Evolutionary conservation across 164 flowering plant species (phyloP).

Genomic region (Saururus chinensis): DNA sequence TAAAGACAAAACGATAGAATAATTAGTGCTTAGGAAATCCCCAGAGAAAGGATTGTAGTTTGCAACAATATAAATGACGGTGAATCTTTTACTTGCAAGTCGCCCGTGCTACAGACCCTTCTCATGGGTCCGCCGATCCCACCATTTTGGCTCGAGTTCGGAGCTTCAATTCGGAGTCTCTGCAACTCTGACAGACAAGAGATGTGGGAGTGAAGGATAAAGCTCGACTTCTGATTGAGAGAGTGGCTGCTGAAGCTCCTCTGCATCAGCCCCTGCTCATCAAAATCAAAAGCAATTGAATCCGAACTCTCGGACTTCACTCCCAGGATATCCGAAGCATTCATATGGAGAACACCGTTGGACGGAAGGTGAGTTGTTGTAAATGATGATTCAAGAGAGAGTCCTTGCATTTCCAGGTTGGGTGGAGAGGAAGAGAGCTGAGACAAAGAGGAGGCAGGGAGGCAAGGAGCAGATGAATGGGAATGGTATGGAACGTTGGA

Average conservation of each 20-base stretch:
- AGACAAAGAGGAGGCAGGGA: constrained; percentile 3
- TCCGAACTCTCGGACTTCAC: constrained; percentile 35
- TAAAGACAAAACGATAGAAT: neutral
- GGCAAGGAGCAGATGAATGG: constrained; percentile 7
- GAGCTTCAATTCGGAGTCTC: constrained; percentile 18
- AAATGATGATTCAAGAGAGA: constrained; percentile 22
- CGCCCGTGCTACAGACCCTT: constrained; percentile 77
- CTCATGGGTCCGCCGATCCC: constrained; percentile 38
- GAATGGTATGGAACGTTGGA: constrained; percentile 9
- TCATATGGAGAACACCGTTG: constrained; percentile 15
- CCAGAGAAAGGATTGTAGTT: no score
- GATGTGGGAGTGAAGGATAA: constrained; percentile 28
- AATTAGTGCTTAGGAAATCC: neutral
- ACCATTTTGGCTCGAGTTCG: constrained; percentile 29
- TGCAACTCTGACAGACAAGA: constrained; percentile 27
- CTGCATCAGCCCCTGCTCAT: constrained; percentile 33
- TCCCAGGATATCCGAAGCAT: constrained; percentile 12
- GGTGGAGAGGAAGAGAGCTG: constrained; percentile 48
- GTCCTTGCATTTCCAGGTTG: constrained; percentile 26
- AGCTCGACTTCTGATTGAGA: constrained; percentile 28
- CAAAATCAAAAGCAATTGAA: neutral
- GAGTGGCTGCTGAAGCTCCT: constrained; percentile 61
- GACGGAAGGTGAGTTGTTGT: constrained; percentile 9
- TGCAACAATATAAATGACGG: neutral
- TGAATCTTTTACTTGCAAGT: constrained; percentile 41